Evolutionary conservation across 169 alveolate genomes (phyloP).

Genomic region (Cryptosporidium viatorum): DNA sequence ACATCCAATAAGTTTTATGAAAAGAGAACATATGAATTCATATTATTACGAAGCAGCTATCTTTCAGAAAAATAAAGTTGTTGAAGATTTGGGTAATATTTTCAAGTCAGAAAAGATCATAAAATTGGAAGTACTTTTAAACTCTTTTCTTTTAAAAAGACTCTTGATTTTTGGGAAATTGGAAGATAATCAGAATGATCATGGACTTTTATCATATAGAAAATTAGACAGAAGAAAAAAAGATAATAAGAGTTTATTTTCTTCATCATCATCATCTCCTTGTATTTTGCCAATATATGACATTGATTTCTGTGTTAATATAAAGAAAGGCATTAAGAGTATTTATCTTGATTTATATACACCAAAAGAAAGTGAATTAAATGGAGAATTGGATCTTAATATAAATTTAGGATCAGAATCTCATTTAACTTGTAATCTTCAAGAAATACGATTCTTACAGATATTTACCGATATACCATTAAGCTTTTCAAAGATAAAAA

Average conservation of each 20-base stretch:
- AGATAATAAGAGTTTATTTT: not conserved
- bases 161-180: not conserved
- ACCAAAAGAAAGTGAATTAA: not conserved
- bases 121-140: conserved; percentile 14
- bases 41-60: not conserved
- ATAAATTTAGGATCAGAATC: not conserved
- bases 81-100: not conserved
- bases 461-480: conserved; percentile 52
- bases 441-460: conserved; percentile 29
- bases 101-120: not conserved
- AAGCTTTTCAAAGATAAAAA: conserved; percentile 29
- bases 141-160: conserved; percentile 14
- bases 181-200: not conserved
- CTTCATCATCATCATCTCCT: not conserved
- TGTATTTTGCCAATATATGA: conserved; percentile 3
- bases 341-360: conserved; percentile 10
- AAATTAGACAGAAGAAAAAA: not conserved
- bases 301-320: conserved; percentile 39
- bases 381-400: not conserved
- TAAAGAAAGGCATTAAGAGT: conserved; percentile 20
- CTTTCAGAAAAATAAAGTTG: not conserved
- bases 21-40: not conserved
- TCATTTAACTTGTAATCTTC: not conserved
- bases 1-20: conserved; percentile 44
- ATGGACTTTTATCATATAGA: conserved; percentile 8